Percentiles rank a stretch among this genome's conserved stretches.
Evolutionary conservation across 2,329 filamentous ascomycete species (phyloP).

Genomic region (Fusarium miscanthi): DNA sequence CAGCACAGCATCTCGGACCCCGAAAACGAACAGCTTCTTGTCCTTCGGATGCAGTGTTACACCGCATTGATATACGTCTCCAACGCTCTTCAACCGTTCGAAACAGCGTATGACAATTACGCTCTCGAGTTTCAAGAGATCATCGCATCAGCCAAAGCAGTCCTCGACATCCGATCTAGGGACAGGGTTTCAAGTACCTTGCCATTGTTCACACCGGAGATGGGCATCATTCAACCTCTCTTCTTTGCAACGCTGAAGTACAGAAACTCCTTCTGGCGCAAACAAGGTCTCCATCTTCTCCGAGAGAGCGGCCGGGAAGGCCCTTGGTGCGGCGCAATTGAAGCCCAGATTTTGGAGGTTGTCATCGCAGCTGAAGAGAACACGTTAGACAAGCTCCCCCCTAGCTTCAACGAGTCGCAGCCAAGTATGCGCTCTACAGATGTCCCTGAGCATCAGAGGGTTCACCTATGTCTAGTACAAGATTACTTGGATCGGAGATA

Average conservation of each 20-base stretch:
- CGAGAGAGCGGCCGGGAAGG: conserved; percentile 22
- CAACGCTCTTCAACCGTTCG: conserved; percentile 14
- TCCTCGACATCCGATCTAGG: not conserved
- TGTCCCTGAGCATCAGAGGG: not conserved
- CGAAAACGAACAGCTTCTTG: conserved; percentile 7
- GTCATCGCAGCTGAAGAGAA: conserved; percentile 13
- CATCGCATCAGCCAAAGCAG: conserved; percentile 1
- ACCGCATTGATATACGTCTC: conserved; percentile 16
- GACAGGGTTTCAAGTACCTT: not conserved
- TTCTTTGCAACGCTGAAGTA: conserved; percentile 16
- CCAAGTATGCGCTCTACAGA: fast-evolving
- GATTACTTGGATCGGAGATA: not conserved
- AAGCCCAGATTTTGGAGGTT: not conserved
- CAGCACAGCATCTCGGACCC: not conserved
- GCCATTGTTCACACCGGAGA: conserved; percentile 14
- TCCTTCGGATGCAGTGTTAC: conserved; percentile 28
- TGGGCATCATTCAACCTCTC: conserved; percentile 29
- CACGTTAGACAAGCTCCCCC: fast-evolving
- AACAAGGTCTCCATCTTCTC: not conserved
- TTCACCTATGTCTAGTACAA: not conserved
- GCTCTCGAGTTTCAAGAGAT: conserved; percentile 26
- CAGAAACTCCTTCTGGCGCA: conserved; percentile 16
- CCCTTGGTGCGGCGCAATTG: conserved; percentile 20
- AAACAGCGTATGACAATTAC: conserved; percentile 20
- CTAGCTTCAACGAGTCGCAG: fast-evolving